These are phyloP conservation scores for Metschnikowia lunata DNA, from an alignment of 805 yeast species.

Conservation along the genomic window DNA sequence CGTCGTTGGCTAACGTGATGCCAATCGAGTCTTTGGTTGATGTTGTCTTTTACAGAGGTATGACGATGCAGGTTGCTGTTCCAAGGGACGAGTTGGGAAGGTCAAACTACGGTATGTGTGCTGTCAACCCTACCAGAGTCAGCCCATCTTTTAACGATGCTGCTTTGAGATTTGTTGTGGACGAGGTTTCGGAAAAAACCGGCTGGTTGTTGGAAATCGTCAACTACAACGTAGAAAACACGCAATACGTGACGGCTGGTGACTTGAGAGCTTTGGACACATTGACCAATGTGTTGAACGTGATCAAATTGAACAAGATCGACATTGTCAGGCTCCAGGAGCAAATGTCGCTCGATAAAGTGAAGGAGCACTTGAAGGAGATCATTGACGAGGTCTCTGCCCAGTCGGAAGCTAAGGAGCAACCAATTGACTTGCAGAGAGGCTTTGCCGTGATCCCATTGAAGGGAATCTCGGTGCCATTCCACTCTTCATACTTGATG, in stretches of 20 bases:
- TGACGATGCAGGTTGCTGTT: conserved; percentile 99
- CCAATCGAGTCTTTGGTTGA: conserved; percentile 96
- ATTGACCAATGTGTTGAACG: conserved; percentile 86
- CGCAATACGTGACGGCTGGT: conserved; percentile 98
- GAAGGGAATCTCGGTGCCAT: conserved; percentile 98
- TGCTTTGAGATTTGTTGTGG: conserved; percentile 91
- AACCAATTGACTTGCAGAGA: conserved; percentile 95
- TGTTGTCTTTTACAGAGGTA: conserved; percentile 98
- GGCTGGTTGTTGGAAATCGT: conserved; percentile 96
- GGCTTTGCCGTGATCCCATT: conserved; percentile 98
- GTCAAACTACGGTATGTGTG: conserved; percentile 99
- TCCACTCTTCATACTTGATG: conserved; percentile 98
- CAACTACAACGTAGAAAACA: conserved; percentile 96
- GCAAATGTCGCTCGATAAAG: conserved; percentile 78
- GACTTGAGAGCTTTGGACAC: conserved; percentile 94
- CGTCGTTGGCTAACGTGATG: conserved; percentile 97
- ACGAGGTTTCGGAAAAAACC: conserved; percentile 77
- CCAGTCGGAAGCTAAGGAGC: conserved; percentile 81
- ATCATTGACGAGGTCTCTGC: conserved; percentile 82
- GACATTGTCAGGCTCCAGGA: conserved; percentile 86
- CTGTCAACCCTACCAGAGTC: conserved; percentile 94
- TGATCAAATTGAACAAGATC: conserved; percentile 89
- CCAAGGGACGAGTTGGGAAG: conserved; percentile 95
- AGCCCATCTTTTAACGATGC: conserved; percentile 85
- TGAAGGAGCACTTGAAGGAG: conserved; percentile 81